Base-by-base conservation (phyloP, 768 basidiomycete species). In the Phanerochaete sordida region DNA sequence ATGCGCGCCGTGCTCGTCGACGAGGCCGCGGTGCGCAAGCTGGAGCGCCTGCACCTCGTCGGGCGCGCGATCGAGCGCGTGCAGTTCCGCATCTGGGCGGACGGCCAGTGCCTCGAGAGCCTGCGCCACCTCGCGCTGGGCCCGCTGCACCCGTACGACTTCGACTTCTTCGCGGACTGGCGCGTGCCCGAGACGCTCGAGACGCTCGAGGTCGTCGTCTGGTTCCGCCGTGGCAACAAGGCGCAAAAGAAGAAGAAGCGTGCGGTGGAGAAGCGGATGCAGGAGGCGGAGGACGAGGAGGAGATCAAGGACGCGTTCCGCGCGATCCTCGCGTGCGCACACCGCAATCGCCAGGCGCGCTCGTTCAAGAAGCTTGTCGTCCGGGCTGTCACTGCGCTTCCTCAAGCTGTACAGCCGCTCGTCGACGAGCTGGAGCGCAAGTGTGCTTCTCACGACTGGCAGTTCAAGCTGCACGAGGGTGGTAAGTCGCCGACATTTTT, bases 261-360 rank as follows among this genome's bases (percentile, higher is more conserved):
- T 3, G 37, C 3, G 9, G 37, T 3, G 24, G 35, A 43, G 55
- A 51, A 30, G 28, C 8, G 39, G 39, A 43, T 6, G 19, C 19
- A 12, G 39, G 39, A 43, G 8, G 19, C 39, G 39, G 46, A 43
- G 30, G 30, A 24, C 19, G 45, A 35, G 15, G 23, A 23, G 13
- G 57, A 55, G 35, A 13, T 49, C 48, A 51, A 51, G 19, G 56
- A 62, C 33, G 61, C 57, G 16, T 27, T 43, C 27, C 26, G 43
- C 28, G 57, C 61, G 6, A 26, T 62, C 9, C 9, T 24, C 24
- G 52, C 57, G 5, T 62, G 61, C 44, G 27, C 56, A 9, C 37
- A 62, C 30, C 61, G 61, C 24, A 62, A 62, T 31, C 57, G 61
- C 19, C 61, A 62, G 52, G 33, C 56, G 21, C 43, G 57, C 15